These are phyloP conservation scores for Chaetomium cochliodes DNA, from an alignment of 495 filamentous ascomycete genomes.

Conservation along the genomic window DNA sequence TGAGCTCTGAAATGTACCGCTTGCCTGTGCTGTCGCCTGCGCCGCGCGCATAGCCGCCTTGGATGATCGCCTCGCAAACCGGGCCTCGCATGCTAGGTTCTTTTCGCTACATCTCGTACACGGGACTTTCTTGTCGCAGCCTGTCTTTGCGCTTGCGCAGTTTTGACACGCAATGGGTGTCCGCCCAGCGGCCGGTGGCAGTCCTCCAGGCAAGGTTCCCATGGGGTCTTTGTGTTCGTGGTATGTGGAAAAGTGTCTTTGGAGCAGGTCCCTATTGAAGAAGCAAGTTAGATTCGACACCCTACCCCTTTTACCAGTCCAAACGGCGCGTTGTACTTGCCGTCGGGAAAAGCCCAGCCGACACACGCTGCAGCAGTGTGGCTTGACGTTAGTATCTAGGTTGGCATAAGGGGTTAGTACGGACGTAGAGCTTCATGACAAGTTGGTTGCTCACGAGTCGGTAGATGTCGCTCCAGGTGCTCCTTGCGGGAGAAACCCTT, in stretches of 20 bases:
- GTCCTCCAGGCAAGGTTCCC: constrained; percentile 40
- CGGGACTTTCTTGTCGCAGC: constrained; percentile 66
- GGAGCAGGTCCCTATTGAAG: constrained; percentile 54
- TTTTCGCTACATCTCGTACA: constrained; percentile 59
- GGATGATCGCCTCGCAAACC: constrained; percentile 56
- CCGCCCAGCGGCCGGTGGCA: constrained; percentile 39
- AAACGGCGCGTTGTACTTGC: constrained; percentile 37
- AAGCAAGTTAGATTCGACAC: constrained; percentile 15
- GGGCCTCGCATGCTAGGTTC: constrained; percentile 54
- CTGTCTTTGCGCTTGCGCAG: constrained; percentile 62
- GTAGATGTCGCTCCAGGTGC: constrained; percentile 62
- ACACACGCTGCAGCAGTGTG: constrained; percentile 58
- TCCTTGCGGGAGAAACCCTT: constrained; percentile 65
- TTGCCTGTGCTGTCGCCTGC: constrained; percentile 30
- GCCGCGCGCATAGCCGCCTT: constrained; percentile 47
- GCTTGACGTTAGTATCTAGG: constrained; percentile 65
- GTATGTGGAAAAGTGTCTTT: constrained; percentile 56
- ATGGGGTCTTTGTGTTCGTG: constrained; percentile 47
- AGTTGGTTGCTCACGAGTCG: constrained; percentile 50
- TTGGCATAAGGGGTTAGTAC: constrained; percentile 26
- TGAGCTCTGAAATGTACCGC: constrained; percentile 24
- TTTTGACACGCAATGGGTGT: constrained; percentile 58
- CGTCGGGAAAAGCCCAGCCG: constrained; percentile 61
- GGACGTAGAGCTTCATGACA: not conserved
- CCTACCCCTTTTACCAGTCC: constrained; percentile 25